Evolutionary conservation across 495 filamentous ascomycete genomes (phyloP), one percentile per base, ranked within the genome.

Genomic region (Monascus purpureus): DNA sequence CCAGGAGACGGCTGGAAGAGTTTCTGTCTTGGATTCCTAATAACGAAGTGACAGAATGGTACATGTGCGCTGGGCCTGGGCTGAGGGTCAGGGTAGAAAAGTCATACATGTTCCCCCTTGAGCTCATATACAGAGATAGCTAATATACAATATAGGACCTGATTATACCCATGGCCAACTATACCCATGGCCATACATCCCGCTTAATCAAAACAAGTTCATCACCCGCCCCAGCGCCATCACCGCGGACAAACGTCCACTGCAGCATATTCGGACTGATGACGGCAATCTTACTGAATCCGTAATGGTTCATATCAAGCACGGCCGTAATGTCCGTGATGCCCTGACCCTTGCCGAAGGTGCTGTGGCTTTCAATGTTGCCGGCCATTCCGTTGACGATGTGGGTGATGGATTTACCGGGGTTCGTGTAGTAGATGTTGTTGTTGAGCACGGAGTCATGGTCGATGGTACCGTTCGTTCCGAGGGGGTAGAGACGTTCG

Each of bases 231-330:
- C n/a, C n/a, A n/a, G n/a, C n/a, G n/a, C n/a, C 63, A 12, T 49
- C 45, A 6, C 67, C 65, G 6, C 49, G 45, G 32, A 71, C 47
- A 36, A 62, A 65, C 38, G 53, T 41, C 61, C 58, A 69, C 16
- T 55, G 60, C 12, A 62, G 39, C 7, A 47, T 47, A 9, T 49
- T 60, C 27, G 51, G 40, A 40, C 59, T 68, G 17, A 51, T 40
- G 30, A 69, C 45, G 3, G 51, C 64, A 37, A 71, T 30, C 46
- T 63, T 65, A 44, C 52, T 61, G 47, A 67, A 65, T 4, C 67
- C 65, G 32, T 53, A 71, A 35, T 69, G 42, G 26, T 42, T 38
- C 29, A 47, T 52, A 39, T 69, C 59, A n/a, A 71, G 55, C 2
- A 63, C 43, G 17, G 55, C 55, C 9, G 62, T 68, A 39, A 69